Conservation (phyloP, 2,329 filamentous ascomycete genomes). For the Pseudodiploospora longispora region DNA sequence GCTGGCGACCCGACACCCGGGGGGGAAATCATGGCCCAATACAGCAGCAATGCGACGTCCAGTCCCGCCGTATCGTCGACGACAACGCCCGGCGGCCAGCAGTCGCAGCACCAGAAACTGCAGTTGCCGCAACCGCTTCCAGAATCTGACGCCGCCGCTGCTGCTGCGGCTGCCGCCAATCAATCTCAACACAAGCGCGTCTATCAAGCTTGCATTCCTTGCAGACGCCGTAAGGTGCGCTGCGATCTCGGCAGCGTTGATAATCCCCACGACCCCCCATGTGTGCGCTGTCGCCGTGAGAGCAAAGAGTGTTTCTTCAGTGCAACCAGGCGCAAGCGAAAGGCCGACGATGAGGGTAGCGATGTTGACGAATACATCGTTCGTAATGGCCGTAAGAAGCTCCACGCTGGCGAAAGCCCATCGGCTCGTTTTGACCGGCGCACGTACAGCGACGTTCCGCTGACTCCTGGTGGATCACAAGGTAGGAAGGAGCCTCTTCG, state of each 20-base stretch:
- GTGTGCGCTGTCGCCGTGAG: constrained; percentile 86
- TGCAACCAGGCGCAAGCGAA: constrained; percentile 85
- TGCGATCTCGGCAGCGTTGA: constrained; percentile 70
- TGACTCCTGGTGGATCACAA: constrained; percentile 58
- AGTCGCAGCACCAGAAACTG: constrained; percentile 12
- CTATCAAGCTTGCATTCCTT: constrained; percentile 57
- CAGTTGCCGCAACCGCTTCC: constrained; percentile 6
- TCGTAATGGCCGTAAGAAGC: constrained; percentile 65
- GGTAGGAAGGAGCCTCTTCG: constrained; percentile 59
- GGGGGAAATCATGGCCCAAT: constrained; percentile 12
- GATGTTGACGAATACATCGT: constrained; percentile 59
- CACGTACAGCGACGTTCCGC: constrained; percentile 45
- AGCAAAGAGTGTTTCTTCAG: constrained; percentile 97
- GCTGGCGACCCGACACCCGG: constrained; percentile 4
- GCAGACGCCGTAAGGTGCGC: constrained; percentile 53
- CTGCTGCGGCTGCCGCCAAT: constrained; percentile 3
- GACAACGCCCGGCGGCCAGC: constrained; percentile 8
- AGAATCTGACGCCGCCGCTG: constrained; percentile 8
- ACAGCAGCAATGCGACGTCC: constrained; percentile 10
- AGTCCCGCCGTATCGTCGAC: constrained; percentile 14
- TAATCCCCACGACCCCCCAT: constrained; percentile 88
- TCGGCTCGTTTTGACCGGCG: constrained; percentile 36
- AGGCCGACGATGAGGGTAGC: constrained; percentile 51
- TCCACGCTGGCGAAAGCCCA: constrained; percentile 39
- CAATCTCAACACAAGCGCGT: constrained; percentile 48